Evolutionary conservation across 192 early-diverging fungal genomes (phyloP).

Genomic region (Umbelopsis ramanniana): DNA sequence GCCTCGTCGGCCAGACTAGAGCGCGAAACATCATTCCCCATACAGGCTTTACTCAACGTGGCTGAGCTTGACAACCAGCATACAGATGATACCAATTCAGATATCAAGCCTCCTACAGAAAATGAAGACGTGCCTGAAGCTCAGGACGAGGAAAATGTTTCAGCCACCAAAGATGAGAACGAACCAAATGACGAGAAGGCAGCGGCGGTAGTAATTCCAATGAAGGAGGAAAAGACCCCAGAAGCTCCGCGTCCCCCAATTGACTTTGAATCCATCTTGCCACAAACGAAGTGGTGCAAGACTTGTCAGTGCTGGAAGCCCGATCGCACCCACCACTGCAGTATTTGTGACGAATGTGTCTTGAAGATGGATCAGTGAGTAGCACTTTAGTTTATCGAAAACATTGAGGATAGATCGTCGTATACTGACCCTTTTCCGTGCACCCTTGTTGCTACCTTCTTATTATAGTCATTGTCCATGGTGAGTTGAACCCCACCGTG

Average conservation of each 20-base stretch:
- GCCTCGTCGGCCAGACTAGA: not conserved
- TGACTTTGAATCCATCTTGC: constrained; percentile 16
- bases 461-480: constrained; percentile 45
- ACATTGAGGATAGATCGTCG: too few relatives aligned
- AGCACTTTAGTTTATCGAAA: too few relatives aligned
- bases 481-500: constrained; percentile 23
- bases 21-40: not conserved
- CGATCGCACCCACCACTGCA: constrained; percentile 59
- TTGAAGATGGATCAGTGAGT: constrained; percentile 61
- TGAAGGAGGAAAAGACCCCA: not conserved
- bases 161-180: not conserved
- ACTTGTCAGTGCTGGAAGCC: constrained; percentile 52
- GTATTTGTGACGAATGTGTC: constrained; percentile 53
- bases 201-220: not conserved
- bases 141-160: not conserved
- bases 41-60: constrained; percentile 17
- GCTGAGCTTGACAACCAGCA: not conserved
- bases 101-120: not conserved
- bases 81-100: constrained; percentile 15
- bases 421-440: not conserved
- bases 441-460: not conserved
- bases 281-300: constrained; percentile 39
- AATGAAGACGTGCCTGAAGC: not conserved
- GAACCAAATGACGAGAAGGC: not conserved
- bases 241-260: not conserved